phyloP scores from a whole-genome alignment of 352 stramenopile species.

The Globisporangium nagaii region DNA sequence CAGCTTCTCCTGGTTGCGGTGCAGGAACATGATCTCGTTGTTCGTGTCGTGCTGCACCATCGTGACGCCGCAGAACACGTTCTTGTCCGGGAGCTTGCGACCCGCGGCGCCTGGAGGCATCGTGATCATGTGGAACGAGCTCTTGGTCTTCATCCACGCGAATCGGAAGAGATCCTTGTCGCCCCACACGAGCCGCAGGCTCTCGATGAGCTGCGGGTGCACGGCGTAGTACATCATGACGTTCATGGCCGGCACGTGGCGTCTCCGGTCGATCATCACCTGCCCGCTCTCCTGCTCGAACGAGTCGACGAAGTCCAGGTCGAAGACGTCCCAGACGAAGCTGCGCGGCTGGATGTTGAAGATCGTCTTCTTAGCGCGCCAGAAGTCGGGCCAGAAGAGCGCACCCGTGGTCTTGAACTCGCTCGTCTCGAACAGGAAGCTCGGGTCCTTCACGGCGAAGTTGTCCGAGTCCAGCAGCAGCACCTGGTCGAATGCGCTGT shows the following conservation, averaged over 20 bases:
- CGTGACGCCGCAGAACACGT: slow-evolving; percentile 67
- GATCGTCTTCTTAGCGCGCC: slow-evolving; percentile 56
- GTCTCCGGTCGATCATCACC: slow-evolving; percentile 50
- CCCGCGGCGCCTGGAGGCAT: slow-evolving; percentile 42
- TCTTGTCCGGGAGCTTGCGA: slow-evolving; percentile 28
- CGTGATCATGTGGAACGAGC: slow-evolving; percentile 53
- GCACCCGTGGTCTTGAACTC: slow-evolving; percentile 43
- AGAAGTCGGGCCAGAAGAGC: slow-evolving; percentile 83
- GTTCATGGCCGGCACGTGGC: slow-evolving; percentile 42
- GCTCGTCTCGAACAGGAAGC: slow-evolving; percentile 48
- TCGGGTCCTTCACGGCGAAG: slow-evolving; percentile 59
- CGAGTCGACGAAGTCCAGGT: slow-evolving; percentile 48
- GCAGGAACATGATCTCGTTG: slow-evolving; percentile 46
- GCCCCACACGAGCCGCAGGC: slow-evolving; percentile 52
- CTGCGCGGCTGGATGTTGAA: slow-evolving; percentile 68
- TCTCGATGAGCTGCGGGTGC: slow-evolving; percentile 33
- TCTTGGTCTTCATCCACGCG: slow-evolving; percentile 66
- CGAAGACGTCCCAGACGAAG: slow-evolving; percentile 68
- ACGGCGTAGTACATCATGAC: slow-evolving; percentile 63
- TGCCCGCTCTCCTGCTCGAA: slow-evolving; percentile 82
- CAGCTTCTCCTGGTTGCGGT: slow-evolving; percentile 70
- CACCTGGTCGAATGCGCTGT: slow-evolving; percentile 73
- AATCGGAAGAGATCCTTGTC: slow-evolving; percentile 82
- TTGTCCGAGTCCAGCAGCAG: slow-evolving; percentile 77
- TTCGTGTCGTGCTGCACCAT: slow-evolving; percentile 65